Conservation (phyloP, 495 filamentous ascomycete genomes). For the Sporormia fimetaria region DNA sequence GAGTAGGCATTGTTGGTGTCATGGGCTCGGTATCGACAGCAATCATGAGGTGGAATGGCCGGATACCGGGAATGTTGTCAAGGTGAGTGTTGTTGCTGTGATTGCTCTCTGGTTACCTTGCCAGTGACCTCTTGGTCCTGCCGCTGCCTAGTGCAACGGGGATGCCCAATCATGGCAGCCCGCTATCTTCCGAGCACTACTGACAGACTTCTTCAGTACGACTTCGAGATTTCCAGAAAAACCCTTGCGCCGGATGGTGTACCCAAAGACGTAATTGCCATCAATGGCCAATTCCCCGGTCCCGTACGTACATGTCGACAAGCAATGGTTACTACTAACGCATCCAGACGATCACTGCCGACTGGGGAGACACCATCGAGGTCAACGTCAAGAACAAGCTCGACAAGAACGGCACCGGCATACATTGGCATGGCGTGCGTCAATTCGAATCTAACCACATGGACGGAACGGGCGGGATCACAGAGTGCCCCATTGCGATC, state of each 20-base stretch:
- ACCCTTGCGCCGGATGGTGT: constrained; percentile 22
- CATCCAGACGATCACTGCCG: constrained; percentile 17
- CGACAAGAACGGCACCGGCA: constrained; percentile 31
- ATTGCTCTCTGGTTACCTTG: too few relatives aligned
- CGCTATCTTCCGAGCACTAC: neutral
- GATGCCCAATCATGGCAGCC: too few relatives aligned
- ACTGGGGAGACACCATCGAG: constrained; percentile 31
- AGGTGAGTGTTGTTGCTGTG: too few relatives aligned
- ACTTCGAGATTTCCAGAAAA: constrained; percentile 18
- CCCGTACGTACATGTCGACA: constrained; percentile 10
- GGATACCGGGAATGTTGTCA: too few relatives aligned
- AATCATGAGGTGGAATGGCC: too few relatives aligned
- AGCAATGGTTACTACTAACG: neutral
- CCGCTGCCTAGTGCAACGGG: too few relatives aligned
- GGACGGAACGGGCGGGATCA: constrained; percentile 32
- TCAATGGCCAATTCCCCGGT: constrained; percentile 27
- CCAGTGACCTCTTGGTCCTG: too few relatives aligned
- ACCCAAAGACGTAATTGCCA: constrained; percentile 8
- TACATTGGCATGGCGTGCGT: constrained; percentile 36
- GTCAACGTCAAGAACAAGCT: constrained; percentile 30
- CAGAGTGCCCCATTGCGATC: constrained; percentile 33
- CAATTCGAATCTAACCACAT: constrained; percentile 26
- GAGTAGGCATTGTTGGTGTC: too few relatives aligned
- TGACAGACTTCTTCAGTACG: constrained; percentile 11
- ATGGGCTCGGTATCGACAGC: too few relatives aligned